Percentiles rank a stretch among this genome's conserved stretches.
phyloP scores from a whole-genome alignment of 2,329 filamentous ascomycete genomes.

The Botrytis elliptica region DNA sequence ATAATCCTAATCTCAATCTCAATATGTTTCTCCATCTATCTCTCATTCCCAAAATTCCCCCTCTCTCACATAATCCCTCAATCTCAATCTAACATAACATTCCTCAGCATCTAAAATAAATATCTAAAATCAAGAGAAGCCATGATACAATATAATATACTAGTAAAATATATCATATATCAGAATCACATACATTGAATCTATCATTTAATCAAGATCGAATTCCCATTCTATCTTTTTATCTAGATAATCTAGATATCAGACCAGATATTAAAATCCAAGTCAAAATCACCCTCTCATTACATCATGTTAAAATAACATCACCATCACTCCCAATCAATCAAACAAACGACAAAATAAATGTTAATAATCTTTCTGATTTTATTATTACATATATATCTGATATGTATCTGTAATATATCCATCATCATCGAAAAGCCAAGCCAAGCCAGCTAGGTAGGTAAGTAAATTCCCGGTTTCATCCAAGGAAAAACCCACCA shows the following conservation, averaged over 20 bases:
- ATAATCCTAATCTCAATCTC: neutral
- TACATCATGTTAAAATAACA: neutral
- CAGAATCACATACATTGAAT: too few species aligned
- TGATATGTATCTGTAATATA: neutral
- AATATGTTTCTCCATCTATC: too few species aligned
- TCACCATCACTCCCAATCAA: neutral
- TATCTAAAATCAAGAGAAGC: neutral
- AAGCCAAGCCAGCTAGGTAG: neutral
- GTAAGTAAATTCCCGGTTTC: neutral
- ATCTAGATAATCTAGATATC: neutral
- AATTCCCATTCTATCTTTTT: neutral
- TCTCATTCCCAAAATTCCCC: too few species aligned
- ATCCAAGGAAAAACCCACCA: neutral
- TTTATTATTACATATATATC: conserved; percentile 7
- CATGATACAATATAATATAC: too few species aligned
- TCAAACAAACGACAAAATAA: neutral
- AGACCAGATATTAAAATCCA: neutral
- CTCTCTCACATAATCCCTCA: too few species aligned
- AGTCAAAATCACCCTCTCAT: neutral
- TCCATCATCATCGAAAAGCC: neutral
- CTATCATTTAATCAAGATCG: neutral
- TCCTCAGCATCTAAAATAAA: neutral
- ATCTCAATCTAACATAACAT: too few species aligned
- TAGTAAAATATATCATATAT: too few species aligned
- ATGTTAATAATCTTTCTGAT: neutral